Evolutionary conservation across 2,329 filamentous ascomycete genomes (phyloP).

Genomic region (Colletotrichum ledebouriae): DNA sequence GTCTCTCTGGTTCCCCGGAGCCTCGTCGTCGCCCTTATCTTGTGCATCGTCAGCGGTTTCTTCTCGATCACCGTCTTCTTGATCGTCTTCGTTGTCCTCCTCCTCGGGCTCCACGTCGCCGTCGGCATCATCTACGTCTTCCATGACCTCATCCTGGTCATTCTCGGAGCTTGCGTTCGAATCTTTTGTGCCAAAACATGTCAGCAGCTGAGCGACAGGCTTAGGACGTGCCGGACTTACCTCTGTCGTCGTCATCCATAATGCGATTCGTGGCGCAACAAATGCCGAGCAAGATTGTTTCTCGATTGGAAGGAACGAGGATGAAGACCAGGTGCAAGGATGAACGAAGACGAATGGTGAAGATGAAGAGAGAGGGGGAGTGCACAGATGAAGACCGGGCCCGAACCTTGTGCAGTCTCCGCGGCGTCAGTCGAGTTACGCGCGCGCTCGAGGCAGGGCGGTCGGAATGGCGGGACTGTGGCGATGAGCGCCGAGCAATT

Average conservation of each 20-base stretch:
- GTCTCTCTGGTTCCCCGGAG: slow-evolving; percentile 56
- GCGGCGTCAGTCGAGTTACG: slow-evolving; percentile 14
- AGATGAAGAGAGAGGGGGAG: too few relatives aligned
- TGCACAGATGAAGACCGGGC: too few relatives aligned
- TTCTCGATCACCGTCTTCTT: slow-evolving; percentile 55
- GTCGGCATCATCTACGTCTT: slow-evolving; percentile 58
- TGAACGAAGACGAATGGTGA: too few relatives aligned
- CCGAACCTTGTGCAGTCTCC: slow-evolving; percentile 2
- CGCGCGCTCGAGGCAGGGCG: neutral
- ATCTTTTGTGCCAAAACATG: slow-evolving; percentile 39
- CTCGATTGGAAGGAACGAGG: neutral
- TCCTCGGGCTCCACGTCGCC: slow-evolving; percentile 52
- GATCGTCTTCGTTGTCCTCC: slow-evolving; percentile 51
- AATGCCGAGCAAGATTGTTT: neutral
- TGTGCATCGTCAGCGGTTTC: slow-evolving; percentile 50
- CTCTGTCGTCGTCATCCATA: slow-evolving; percentile 50
- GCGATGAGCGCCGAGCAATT: neutral
- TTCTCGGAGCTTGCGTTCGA: slow-evolving; percentile 62
- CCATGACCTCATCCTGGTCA: slow-evolving; percentile 69
- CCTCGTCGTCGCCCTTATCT: slow-evolving; percentile 48
- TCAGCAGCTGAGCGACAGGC: neutral
- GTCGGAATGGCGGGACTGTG: too few relatives aligned
- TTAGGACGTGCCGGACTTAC: slow-evolving; percentile 30
- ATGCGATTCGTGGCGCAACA: neutral
- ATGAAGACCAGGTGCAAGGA: too few relatives aligned